Evolutionary conservation across 495 filamentous ascomycete genomes (phyloP).

Genomic region (Xylaria cubensis): DNA sequence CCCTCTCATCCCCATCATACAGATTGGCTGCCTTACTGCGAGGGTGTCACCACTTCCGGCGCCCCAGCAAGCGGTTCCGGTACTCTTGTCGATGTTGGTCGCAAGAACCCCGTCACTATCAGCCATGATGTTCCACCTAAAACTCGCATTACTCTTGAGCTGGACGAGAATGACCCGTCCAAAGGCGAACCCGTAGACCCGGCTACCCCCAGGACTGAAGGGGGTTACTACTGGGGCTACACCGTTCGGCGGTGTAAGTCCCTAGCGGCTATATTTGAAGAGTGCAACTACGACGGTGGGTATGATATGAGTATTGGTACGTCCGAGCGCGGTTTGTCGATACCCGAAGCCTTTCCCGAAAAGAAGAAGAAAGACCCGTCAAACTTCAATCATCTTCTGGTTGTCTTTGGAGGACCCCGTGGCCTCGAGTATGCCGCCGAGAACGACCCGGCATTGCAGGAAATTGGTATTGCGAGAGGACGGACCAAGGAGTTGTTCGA

Average conservation of each 20-base stretch:
- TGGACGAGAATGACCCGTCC: constrained; percentile 52
- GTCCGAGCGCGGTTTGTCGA: constrained; percentile 69
- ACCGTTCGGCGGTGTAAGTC: constrained; percentile 62
- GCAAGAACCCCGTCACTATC: constrained; percentile 60
- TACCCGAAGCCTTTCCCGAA: constrained; percentile 55
- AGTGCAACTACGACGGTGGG: constrained; percentile 66
- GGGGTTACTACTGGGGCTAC: constrained; percentile 82
- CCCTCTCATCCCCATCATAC: constrained; percentile 72
- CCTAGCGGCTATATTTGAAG: constrained; percentile 70
- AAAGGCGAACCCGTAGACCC: constrained; percentile 64
- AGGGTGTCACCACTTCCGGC: constrained; percentile 64
- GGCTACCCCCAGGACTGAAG: constrained; percentile 65
- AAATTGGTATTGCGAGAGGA: constrained; percentile 59
- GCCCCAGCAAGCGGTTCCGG: constrained; percentile 46
- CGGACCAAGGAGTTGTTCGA: constrained; percentile 73
- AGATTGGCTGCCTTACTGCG: constrained; percentile 74
- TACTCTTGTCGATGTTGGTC: constrained; percentile 67
- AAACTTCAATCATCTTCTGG: constrained; percentile 68
- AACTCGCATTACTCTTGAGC: constrained; percentile 70
- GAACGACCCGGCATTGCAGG: constrained; percentile 65
- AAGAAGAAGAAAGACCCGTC: constrained; percentile 40
- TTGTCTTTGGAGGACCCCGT: constrained; percentile 76
- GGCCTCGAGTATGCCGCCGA: constrained; percentile 74
- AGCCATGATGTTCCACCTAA: constrained; percentile 59
- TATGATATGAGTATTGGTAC: constrained; percentile 76